These are phyloP conservation scores for Fusarium secorum DNA, from an alignment of 2,329 filamentous ascomycete species.

Conservation along the genomic window DNA sequence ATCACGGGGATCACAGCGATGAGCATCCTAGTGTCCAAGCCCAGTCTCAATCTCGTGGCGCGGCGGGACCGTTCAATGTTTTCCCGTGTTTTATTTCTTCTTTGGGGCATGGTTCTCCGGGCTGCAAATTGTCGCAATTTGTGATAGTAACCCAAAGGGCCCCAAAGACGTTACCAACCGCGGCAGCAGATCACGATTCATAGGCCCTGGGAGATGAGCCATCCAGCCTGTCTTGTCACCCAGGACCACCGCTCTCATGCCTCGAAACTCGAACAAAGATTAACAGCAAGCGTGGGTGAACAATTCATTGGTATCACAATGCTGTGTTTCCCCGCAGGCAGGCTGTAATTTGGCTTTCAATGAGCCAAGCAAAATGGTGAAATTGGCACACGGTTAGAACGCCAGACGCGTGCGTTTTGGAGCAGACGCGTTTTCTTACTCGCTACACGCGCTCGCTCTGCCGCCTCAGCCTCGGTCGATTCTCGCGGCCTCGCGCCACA, in stretches of 20 bases:
- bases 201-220: slow-evolving; percentile 29
- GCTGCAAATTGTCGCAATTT: slow-evolving; percentile 34
- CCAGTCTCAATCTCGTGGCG: slow-evolving; percentile 28
- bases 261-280: neutral
- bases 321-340: slow-evolving; percentile 4
- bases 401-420: slow-evolving; percentile 20
- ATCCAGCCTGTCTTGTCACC: slow-evolving; percentile 28
- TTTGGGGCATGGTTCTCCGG: slow-evolving; percentile 27
- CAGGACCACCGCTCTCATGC: slow-evolving; percentile 20
- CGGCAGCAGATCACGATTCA: slow-evolving; percentile 12
- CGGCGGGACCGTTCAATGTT: slow-evolving; percentile 13
- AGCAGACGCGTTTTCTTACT: slow-evolving; percentile 20
- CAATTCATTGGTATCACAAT: slow-evolving; percentile 13
- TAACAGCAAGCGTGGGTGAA: slow-evolving; percentile 13
- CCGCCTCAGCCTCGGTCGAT: slow-evolving; percentile 23
- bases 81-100: slow-evolving; percentile 20
- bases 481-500: slow-evolving; percentile 27
- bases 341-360: neutral
- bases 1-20: slow-evolving; percentile 20
- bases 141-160: neutral
- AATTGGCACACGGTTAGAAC: neutral
- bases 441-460: slow-evolving; percentile 16
- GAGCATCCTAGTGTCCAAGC: slow-evolving; percentile 20
- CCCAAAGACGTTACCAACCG: slow-evolving; percentile 5
- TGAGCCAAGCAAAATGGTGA: slow-evolving; percentile 23